Percentiles rank a stretch among this genome's conserved stretches.
Evolutionary conservation across 768 basidiomycete genomes (phyloP).

Genomic region (Mycena rosella): DNA sequence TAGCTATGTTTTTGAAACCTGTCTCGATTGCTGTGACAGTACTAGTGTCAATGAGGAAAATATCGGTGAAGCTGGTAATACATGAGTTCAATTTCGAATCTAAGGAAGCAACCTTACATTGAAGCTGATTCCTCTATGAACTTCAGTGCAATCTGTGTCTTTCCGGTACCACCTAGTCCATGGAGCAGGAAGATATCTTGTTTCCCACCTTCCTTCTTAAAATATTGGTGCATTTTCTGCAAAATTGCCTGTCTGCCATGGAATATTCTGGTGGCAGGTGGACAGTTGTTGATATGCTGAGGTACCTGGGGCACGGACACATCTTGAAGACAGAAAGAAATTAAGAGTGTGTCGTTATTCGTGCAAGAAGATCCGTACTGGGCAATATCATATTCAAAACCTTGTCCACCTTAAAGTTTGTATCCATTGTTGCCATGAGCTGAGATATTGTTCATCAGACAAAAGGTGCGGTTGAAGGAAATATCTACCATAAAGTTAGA

Average conservation of each 20-base stretch:
- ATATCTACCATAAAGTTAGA: too few species aligned
- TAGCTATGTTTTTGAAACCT: neutral
- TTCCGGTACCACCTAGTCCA: slow-evolving; percentile 19
- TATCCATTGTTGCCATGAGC: too few species aligned
- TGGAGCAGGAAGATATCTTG: slow-evolving; percentile 8
- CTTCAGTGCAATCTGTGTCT: slow-evolving; percentile 14
- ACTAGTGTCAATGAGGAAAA: neutral
- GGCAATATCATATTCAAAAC: too few species aligned
- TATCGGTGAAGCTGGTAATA: slow-evolving; percentile 1
- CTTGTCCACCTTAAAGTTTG: too few species aligned
- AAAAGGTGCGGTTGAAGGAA: too few species aligned
- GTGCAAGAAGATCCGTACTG: too few species aligned
- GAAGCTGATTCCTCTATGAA: too few species aligned
- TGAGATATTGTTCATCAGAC: too few species aligned
- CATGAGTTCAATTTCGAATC: slow-evolving; percentile 3
- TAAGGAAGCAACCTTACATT: neutral
- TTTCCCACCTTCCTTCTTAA: neutral
- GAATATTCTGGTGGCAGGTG: slow-evolving; percentile 6
- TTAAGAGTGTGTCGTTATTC: too few species aligned
- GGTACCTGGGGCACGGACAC: too few species aligned
- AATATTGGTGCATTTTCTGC: neutral
- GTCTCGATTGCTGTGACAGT: neutral
- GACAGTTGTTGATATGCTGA: slow-evolving; percentile 1
- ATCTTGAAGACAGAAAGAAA: too few species aligned
- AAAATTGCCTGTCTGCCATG: slow-evolving; percentile 6